Conservation (phyloP, 2,329 filamentous ascomycete genomes). For the Westerdykella aurantiaca region DNA sequence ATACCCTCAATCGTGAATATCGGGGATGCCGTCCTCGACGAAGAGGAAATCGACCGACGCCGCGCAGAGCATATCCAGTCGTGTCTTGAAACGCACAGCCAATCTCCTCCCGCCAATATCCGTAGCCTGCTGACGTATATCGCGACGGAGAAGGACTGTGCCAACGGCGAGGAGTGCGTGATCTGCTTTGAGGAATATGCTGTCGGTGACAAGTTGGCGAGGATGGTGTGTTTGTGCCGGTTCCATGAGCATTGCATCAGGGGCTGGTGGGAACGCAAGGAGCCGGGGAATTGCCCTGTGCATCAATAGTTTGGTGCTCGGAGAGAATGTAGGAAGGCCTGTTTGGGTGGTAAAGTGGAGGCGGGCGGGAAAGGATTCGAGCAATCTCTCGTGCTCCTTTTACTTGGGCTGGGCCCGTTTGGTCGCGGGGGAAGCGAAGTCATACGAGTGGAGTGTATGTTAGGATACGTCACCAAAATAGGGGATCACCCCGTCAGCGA, state of each 20-base stretch:
- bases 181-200: constrained; percentile 63
- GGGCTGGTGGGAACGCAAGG: not conserved
- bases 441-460: too few species aligned
- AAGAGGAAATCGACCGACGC: constrained; percentile 16
- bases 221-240: constrained; percentile 59
- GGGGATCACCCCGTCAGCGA: too few species aligned
- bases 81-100: constrained; percentile 35
- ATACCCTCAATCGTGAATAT: constrained; percentile 45
- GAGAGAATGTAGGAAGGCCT: not conserved
- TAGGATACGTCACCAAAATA: too few species aligned
- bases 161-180: constrained; percentile 55
- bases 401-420: too few species aligned
- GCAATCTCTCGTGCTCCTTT: too few species aligned
- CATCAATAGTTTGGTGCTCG: not conserved
- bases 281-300: not conserved
- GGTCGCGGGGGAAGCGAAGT: too few species aligned
- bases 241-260: constrained; percentile 48
- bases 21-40: constrained; percentile 17
- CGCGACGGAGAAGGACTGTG: constrained; percentile 60
- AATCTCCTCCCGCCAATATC: constrained; percentile 10
- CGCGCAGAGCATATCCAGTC: constrained; percentile 40
- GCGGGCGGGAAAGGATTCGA: not conserved
- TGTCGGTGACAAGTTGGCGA: constrained; percentile 53
- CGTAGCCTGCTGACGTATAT: constrained; percentile 48
- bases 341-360: not conserved